Percentiles rank a stretch among this genome's conserved stretches.
phyloP scores from a whole-genome alignment of 208 protist genomes.

The Hexamita inflata region DNA sequence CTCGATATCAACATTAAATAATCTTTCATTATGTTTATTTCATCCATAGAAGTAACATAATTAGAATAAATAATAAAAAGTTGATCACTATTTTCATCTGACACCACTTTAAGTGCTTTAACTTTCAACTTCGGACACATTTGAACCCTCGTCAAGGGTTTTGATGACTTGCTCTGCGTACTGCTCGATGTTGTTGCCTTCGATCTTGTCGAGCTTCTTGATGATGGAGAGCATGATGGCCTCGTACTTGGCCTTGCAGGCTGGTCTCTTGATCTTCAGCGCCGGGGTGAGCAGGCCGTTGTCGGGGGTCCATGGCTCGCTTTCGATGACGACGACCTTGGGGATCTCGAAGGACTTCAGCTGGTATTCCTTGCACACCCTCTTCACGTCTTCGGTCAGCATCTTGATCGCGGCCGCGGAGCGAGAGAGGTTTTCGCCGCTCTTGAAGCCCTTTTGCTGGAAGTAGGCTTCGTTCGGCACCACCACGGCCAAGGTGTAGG shows the following conservation, averaged over 20 bases:
- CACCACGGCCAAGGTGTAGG: slow-evolving; percentile 14
- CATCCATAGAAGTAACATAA: no score
- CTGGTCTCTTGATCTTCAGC: slow-evolving; percentile 30
- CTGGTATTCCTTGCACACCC: background rate
- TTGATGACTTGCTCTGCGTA: background rate
- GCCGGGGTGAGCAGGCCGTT: slow-evolving; percentile 26
- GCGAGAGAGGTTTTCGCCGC: background rate
- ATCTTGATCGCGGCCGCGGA: background rate
- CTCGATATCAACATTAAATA: no score
- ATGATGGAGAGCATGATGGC: background rate
- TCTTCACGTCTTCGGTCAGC: background rate
- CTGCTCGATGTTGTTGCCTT: slow-evolving; percentile 43
- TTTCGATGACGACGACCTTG: slow-evolving; percentile 4
- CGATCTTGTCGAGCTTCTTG: background rate
- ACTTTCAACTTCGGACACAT: no score
- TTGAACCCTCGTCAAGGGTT: background rate
- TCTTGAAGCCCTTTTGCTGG: background rate
- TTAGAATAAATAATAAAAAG: no score
- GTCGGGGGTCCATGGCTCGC: slow-evolving; percentile 16
- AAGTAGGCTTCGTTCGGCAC: slow-evolving; percentile 13
- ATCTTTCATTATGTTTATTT: no score
- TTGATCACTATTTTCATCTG: no score
- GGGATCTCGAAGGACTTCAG: slow-evolving; percentile 15
- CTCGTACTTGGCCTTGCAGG: background rate
- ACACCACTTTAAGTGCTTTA: no score